These are phyloP conservation scores for Candida hungchunana DNA, from an alignment of 805 yeast genomes.

Conservation along the genomic window DNA sequence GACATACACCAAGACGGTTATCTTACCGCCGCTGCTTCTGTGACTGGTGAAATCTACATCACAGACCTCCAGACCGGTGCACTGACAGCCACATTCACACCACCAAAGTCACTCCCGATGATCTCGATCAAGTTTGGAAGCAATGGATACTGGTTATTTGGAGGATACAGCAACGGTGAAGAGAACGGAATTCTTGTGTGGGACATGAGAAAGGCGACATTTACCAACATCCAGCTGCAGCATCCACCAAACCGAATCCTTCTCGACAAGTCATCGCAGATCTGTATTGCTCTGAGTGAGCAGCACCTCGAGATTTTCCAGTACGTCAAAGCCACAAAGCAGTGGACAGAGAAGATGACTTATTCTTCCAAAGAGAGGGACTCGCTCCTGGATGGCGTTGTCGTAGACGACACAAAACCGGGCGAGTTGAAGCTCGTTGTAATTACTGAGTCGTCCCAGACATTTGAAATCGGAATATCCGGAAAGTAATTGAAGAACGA, in stretches of 20 bases:
- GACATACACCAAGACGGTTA: conserved; percentile 46
- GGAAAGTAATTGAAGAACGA: too few relatives aligned
- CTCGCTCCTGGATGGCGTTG: conserved; percentile 7
- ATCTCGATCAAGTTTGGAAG: conserved; percentile 45
- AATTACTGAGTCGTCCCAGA: conserved; percentile 9
- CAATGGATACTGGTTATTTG: conserved; percentile 63
- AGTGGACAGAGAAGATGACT: conserved; percentile 15
- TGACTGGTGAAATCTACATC: conserved; percentile 29
- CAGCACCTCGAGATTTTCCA: conserved; percentile 17
- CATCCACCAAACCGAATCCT: conserved; percentile 9
- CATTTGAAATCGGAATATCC: too few relatives aligned
- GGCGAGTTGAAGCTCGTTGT: conserved; percentile 10
- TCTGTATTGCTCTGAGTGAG: conserved; percentile 11
- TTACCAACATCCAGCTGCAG: conserved; percentile 5
- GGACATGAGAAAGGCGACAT: conserved; percentile 43
- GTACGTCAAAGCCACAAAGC: conserved; percentile 19
- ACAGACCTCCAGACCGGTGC: conserved; percentile 33
- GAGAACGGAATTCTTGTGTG: conserved; percentile 34
- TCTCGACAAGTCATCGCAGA: conserved; percentile 23
- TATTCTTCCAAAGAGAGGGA: not conserved
- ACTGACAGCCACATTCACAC: conserved; percentile 26
- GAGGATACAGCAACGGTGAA: conserved; percentile 19
- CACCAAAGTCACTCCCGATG: conserved; percentile 27
- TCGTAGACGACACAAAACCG: conserved; percentile 12
- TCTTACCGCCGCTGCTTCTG: conserved; percentile 34